Percentiles rank a stretch among this genome's conserved stretches.
Evolutionary conservation across 2,329 filamentous ascomycete genomes (phyloP).

Genomic region (Trichoderma sp.): DNA sequence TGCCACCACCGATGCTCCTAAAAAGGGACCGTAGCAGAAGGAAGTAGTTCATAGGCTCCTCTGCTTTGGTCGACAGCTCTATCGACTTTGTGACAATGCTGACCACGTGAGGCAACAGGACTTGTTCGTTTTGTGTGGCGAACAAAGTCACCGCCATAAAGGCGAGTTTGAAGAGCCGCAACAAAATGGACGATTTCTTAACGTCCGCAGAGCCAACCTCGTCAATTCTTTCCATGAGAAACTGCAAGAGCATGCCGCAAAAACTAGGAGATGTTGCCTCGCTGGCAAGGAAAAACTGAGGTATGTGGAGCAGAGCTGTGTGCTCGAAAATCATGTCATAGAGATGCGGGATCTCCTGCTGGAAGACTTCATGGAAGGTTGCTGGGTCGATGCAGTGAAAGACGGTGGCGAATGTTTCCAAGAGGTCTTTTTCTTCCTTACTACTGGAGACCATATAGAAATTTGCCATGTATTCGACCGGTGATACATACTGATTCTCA

Average conservation of each 20-base stretch:
- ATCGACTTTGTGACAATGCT: slow-evolving; percentile 98
- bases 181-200: slow-evolving; percentile 85
- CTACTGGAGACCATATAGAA: slow-evolving; percentile 92
- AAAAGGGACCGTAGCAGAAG: slow-evolving; percentile 88
- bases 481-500: slow-evolving; percentile 73
- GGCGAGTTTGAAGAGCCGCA: slow-evolving; percentile 94
- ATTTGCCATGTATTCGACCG: slow-evolving; percentile 89
- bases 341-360: slow-evolving; percentile 92
- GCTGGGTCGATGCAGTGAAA: slow-evolving; percentile 98
- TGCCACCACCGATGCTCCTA: slow-evolving; percentile 91
- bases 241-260: slow-evolving; percentile 95
- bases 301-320: slow-evolving; percentile 87
- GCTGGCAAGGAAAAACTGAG: slow-evolving; percentile 97
- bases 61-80: slow-evolving; percentile 88
- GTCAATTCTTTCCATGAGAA: slow-evolving; percentile 94
- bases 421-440: slow-evolving; percentile 94
- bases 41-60: slow-evolving; percentile 99
- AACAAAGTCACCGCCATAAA: slow-evolving; percentile 99
- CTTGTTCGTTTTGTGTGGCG: slow-evolving; percentile 89
- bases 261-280: slow-evolving; percentile 97
- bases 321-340: slow-evolving; percentile 99
- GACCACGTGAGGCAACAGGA: slow-evolving; percentile 91
- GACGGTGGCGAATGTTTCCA: slow-evolving; percentile 96
- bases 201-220: slow-evolving; percentile 91
- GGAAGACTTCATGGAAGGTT: slow-evolving; percentile 97